Conservation (phyloP, 1,139 yeast species). For the Geotrichum phurueaensis region DNA sequence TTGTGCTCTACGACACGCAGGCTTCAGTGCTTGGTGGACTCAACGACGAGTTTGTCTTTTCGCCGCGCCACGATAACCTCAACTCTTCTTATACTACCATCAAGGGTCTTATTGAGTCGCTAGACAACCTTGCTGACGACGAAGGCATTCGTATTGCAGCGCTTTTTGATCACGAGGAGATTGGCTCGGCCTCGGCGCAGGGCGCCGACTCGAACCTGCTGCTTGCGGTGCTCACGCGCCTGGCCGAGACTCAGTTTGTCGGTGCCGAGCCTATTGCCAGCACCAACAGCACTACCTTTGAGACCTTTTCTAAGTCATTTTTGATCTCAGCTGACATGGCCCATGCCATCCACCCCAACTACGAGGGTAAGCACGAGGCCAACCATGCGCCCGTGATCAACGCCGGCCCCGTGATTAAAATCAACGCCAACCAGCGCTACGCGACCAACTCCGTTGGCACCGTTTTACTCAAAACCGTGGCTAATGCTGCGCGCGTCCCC, state of each 20-base stretch:
- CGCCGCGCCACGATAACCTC: conserved; percentile 89
- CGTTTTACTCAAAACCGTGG: conserved; percentile 67
- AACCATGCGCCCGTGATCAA: conserved; percentile 77
- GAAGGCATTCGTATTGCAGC: conserved; percentile 63
- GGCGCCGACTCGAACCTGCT: conserved; percentile 93
- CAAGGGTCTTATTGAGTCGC: conserved; percentile 59
- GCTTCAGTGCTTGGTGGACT: conserved; percentile 79
- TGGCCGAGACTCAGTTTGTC: conserved; percentile 46
- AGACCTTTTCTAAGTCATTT: conserved; percentile 76
- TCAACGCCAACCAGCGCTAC: conserved; percentile 92
- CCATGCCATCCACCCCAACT: conserved; percentile 95
- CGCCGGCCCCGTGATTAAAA: conserved; percentile 84
- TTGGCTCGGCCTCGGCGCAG: conserved; percentile 89
- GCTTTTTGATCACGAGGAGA: conserved; percentile 87
- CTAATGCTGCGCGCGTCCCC: conserved; percentile 53
- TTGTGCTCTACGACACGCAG: conserved; percentile 82
- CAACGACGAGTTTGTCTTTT: conserved; percentile 82
- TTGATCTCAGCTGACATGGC: conserved; percentile 93
- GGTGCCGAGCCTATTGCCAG: conserved; percentile 30
- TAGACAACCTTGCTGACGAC: conserved; percentile 40
- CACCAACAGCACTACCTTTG: conserved; percentile 42
- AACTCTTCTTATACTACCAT: conserved; percentile 80
- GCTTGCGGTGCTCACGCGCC: conserved; percentile 67
- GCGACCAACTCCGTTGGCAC: conserved; percentile 91
- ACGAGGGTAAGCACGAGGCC: conserved; percentile 65